Conservation (phyloP, 495 filamentous ascomycete genomes). For the Xylaria longipes region DNA sequence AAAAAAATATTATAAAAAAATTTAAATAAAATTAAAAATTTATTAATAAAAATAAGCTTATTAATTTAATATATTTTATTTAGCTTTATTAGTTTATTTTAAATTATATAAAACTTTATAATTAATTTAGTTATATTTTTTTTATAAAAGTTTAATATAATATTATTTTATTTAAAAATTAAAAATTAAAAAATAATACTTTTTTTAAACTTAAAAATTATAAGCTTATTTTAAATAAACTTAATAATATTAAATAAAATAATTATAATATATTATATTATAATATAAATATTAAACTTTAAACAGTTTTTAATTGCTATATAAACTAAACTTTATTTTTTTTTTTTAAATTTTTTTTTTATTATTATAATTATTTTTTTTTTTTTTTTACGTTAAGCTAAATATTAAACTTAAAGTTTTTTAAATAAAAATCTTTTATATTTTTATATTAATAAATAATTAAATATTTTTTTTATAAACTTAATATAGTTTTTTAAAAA, state of each 20-base stretch:
- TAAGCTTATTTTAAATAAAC: too few species aligned
- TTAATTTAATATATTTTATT: too few species aligned
- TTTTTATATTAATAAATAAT: not conserved
- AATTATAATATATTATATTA: not conserved
- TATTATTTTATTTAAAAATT: not conserved
- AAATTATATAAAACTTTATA: too few species aligned
- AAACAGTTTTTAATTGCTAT: not conserved
- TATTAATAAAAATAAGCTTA: too few species aligned
- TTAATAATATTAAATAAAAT: too few species aligned
- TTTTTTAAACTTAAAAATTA: too few species aligned
- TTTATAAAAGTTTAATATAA: not conserved
- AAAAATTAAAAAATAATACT: not conserved
- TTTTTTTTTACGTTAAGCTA: not conserved
- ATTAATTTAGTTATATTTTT: not conserved
- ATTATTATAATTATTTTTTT: not conserved
- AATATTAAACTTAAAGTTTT: not conserved
- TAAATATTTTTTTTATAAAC: not conserved
- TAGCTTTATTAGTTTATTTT: too few species aligned
- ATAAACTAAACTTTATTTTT: not conserved
- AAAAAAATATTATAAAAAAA: conserved; percentile 6
- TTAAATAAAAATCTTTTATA: not conserved
- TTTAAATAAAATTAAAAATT: not conserved
- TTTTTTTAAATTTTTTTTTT: not conserved
- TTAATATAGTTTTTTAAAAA: too few species aligned
- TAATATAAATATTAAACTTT: not conserved